phyloP scores from a whole-genome alignment of 352 stramenopile genomes.

The Hyaloperonospora brassicae region DNA sequence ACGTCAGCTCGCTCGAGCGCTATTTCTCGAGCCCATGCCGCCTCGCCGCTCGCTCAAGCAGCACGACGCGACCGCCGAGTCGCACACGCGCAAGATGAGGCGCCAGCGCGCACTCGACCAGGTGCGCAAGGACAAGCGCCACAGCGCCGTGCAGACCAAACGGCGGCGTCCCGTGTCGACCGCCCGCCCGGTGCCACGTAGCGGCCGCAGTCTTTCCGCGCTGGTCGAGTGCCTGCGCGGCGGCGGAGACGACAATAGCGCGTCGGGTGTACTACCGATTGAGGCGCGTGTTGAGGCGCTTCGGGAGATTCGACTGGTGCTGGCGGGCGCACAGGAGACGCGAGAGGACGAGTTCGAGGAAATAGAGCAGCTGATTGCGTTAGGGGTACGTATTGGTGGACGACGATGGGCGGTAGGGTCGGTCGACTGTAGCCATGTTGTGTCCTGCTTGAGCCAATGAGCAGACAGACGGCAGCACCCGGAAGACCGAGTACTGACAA shows the following conservation, averaged over 20 bases:
- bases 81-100: conserved; percentile 52
- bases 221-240: conserved; percentile 34
- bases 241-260: conserved; percentile 25
- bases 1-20: no score
- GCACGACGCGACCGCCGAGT: conserved; percentile 54
- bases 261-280: conserved; percentile 29
- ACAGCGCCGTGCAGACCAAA: conserved; percentile 55
- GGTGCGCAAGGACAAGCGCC: conserved; percentile 69
- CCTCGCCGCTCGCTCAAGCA: conserved; percentile 73
- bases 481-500: no score
- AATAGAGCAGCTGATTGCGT: conserved; percentile 74
- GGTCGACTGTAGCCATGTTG: not conserved
- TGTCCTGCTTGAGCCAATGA: not conserved
- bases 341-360: conserved; percentile 60
- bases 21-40: conserved; percentile 3
- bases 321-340: conserved; percentile 19
- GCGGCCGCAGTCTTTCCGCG: conserved; percentile 45
- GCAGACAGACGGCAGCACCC: no score
- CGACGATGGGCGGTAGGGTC: not conserved
- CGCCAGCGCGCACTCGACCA: conserved; percentile 53
- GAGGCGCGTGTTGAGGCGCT: conserved; percentile 65
- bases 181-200: conserved; percentile 38
- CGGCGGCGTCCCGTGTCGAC: conserved; percentile 53
- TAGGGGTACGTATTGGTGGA: conserved; percentile 31
- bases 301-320: conserved; percentile 53